Percentiles rank a stretch among this genome's conserved stretches.
Conservation (phyloP, 2,329 filamentous ascomycete genomes). For the Diplocarpon rosae region DNA sequence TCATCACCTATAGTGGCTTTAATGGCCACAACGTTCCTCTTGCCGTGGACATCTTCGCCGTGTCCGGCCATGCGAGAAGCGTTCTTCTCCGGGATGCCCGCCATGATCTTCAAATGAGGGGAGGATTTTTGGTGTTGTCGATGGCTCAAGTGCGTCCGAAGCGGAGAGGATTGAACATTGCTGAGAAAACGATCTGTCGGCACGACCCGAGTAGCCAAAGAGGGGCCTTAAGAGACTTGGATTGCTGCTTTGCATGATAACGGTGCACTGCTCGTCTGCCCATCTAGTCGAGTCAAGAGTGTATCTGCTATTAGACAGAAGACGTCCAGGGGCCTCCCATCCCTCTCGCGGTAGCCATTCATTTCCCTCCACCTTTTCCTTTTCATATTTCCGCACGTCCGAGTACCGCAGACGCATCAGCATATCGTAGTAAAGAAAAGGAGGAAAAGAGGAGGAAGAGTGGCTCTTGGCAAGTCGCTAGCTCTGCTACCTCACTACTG, state of each 20-base stretch:
- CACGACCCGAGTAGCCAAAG: too few species aligned
- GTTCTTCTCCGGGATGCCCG: constrained; percentile 13
- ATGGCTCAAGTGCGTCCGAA: too few species aligned
- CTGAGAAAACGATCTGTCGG: too few species aligned
- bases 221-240: too few species aligned
- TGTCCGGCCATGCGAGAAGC: constrained; percentile 1
- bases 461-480: not conserved
- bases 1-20: constrained; percentile 27
- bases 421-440: constrained; percentile 6
- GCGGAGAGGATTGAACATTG: too few species aligned
- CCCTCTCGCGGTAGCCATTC: too few species aligned
- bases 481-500: not conserved
- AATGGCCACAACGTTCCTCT: constrained; percentile 3
- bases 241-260: too few species aligned
- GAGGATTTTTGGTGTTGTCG: too few species aligned
- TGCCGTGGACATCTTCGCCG: constrained; percentile 10
- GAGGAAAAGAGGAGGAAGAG: not conserved
- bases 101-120: constrained; percentile 9
- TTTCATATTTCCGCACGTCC: not conserved
- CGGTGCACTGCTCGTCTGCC: not conserved
- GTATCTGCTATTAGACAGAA: too few species aligned
- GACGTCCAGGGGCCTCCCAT: too few species aligned
- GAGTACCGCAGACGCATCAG: not conserved
- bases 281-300: too few species aligned
- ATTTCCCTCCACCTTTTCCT: too few species aligned